Conservation (phyloP, 306 rosid species). For the Hippophae gyantsensis region DNA sequence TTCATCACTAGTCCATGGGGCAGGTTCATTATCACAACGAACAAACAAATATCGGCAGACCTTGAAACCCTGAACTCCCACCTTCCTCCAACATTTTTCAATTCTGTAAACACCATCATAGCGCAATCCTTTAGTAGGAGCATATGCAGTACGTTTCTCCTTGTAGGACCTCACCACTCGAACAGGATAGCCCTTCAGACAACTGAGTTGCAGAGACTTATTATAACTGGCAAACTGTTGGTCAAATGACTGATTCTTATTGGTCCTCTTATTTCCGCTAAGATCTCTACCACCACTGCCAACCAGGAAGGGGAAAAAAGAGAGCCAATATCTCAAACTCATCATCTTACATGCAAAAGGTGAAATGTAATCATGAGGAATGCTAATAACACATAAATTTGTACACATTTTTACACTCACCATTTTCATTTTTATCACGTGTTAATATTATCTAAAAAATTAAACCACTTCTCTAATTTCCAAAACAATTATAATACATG, state of each 20-base stretch:
- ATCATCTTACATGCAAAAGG: not conserved
- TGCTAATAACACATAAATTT: too few species aligned
- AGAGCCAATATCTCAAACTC: not conserved
- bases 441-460: too few species aligned
- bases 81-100: conserved; percentile 83
- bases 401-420: too few species aligned
- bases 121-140: conserved; percentile 58
- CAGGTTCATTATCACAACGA: conserved; percentile 79
- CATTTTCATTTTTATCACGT: too few species aligned
- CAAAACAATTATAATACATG: too few species aligned
- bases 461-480: too few species aligned
- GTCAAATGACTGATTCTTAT: conserved; percentile 52
- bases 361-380: not conserved
- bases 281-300: conserved; percentile 76
- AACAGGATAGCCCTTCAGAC: conserved; percentile 71
- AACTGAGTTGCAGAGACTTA: conserved; percentile 56
- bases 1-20: conserved; percentile 80
- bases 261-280: conserved; percentile 59
- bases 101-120: conserved; percentile 78
- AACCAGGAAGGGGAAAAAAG: conserved; percentile 6
- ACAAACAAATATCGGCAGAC: conserved; percentile 68
- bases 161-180: conserved; percentile 76
- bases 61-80: conserved; percentile 70
- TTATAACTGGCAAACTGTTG: conserved; percentile 57
- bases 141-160: conserved; percentile 75